These are phyloP conservation scores for Coemansia sp. DNA, from an alignment of 192 early-diverging fungal genomes.

Conservation along the genomic window DNA sequence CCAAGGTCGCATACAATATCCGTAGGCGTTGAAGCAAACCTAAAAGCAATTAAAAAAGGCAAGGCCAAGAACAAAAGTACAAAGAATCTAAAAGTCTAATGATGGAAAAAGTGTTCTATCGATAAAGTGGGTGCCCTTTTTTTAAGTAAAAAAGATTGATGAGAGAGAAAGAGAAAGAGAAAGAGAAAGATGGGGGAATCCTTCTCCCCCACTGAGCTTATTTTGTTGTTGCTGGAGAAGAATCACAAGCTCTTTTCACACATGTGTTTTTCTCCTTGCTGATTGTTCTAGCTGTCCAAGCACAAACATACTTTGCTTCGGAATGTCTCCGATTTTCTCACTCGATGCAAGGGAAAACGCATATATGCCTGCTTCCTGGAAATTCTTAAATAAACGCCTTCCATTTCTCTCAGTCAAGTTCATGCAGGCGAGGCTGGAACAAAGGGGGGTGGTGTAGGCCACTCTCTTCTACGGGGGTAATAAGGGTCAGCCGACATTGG, in stretches of 20 bases:
- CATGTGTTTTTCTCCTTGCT: too few species aligned
- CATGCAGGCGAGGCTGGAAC: neutral
- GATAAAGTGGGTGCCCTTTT: neutral
- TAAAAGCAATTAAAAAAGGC: neutral
- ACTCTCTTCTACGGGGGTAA: neutral
- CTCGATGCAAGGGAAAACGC: too few species aligned
- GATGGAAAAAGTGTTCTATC: neutral
- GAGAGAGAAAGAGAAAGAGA: neutral
- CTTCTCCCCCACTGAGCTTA: neutral
- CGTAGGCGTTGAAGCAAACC: too few species aligned
- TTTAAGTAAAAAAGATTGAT: neutral
- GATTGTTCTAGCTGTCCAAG: too few species aligned
- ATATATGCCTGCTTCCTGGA: too few species aligned
- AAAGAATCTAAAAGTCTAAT: neutral
- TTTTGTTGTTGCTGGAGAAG: too few species aligned
- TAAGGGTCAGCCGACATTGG: conserved; percentile 10
- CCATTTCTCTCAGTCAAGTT: neutral
- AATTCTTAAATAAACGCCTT: neutral
- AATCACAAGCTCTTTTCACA: too few species aligned
- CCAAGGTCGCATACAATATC: conserved; percentile 1
- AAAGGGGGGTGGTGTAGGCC: too few species aligned
- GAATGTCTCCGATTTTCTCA: too few species aligned
- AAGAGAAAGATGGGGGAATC: neutral
- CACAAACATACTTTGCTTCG: too few species aligned
- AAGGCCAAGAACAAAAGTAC: conserved; percentile 1